These are phyloP conservation scores for Fagus sylvatica DNA, from an alignment of 306 rosid genomes.

Conservation along the genomic window DNA sequence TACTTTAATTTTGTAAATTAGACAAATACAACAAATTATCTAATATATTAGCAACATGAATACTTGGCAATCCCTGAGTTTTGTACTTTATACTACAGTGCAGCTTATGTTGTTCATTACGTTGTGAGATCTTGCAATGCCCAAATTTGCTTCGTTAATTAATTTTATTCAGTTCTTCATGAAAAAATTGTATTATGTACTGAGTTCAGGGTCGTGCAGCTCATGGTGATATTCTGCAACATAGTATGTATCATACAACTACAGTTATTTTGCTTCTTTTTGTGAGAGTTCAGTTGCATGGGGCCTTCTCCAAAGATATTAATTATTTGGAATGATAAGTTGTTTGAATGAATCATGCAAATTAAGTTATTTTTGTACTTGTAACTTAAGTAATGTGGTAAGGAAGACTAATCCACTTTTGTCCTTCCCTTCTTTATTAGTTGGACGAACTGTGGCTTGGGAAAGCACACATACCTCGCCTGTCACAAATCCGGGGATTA, in stretches of 20 bases:
- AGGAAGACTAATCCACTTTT: neutral
- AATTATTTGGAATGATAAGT: neutral
- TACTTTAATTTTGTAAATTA: no score
- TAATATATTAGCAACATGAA: no score
- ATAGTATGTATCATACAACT: neutral
- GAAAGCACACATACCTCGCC: conserved; percentile 53
- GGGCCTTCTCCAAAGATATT: neutral
- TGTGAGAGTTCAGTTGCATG: neutral
- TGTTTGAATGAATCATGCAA: neutral
- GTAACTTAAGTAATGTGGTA: neutral
- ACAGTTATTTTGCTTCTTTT: neutral
- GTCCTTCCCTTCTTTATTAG: conserved; percentile 2
- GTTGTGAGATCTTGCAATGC: no score
- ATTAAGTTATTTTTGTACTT: neutral
- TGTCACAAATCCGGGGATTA: conserved; percentile 23
- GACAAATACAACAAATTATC: no score
- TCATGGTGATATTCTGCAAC: no score
- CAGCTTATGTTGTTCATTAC: no score
- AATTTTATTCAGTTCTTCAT: no score
- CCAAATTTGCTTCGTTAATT: no score
- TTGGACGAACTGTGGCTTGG: conserved; percentile 48
- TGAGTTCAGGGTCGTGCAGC: no score
- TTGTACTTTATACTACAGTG: no score
- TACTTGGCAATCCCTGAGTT: no score
- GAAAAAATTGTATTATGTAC: no score